phyloP scores from a whole-genome alignment of 306 rosid genomes.

The Boehmeria nivea region DNA sequence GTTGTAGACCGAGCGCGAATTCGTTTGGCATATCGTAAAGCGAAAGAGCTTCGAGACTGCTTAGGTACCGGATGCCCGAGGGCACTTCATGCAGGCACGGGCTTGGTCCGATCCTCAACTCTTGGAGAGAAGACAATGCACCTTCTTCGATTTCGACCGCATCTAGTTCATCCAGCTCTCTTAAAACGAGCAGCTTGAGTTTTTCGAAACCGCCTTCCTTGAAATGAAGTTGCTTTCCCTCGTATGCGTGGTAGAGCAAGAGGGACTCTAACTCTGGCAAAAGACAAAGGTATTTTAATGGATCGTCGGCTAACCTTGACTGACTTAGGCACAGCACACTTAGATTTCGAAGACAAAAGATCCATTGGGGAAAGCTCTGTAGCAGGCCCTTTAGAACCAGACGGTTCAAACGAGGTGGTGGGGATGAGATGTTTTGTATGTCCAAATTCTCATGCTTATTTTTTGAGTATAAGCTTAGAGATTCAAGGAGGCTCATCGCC shows the following conservation, averaged over 20 bases:
- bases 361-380: not conserved
- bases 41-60: not conserved
- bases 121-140: slow-evolving; percentile 21
- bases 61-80: not conserved
- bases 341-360: not conserved
- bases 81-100: slow-evolving; percentile 14
- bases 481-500: not conserved
- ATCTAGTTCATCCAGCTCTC: slow-evolving; percentile 1
- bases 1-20: slow-evolving; percentile 2
- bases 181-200: slow-evolving; percentile 4
- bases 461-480: not conserved
- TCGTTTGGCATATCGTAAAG: not conserved
- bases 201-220: slow-evolving; percentile 17
- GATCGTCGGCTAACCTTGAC: not conserved
- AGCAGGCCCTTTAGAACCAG: not conserved
- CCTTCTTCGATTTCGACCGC: slow-evolving; percentile 13
- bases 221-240: slow-evolving; percentile 22
- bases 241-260: slow-evolving; percentile 8
- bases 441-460: not conserved
- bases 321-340: not conserved
- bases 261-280: slow-evolving; percentile 18
- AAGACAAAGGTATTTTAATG: not conserved
- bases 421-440: not conserved
- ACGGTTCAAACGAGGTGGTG: not conserved
- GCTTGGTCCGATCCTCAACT: not conserved